Evolutionary conservation across 208 protist genomes (phyloP), one percentile per base, ranked within the genome.

Genomic region (Acanthamoeba triangularis): DNA sequence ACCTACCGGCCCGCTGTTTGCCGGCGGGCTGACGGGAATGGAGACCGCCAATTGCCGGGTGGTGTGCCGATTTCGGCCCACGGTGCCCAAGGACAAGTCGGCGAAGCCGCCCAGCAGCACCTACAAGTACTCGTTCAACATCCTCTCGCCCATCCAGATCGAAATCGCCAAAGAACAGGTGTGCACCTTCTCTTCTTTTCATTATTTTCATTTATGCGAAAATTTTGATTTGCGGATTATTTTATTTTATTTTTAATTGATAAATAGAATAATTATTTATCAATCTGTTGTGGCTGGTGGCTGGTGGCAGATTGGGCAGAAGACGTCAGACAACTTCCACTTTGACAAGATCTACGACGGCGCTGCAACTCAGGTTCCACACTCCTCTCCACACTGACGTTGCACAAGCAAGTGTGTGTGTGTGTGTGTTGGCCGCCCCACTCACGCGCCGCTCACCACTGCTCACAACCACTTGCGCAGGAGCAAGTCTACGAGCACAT

Each of bases 111-210:
- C 76, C 76, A 59, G 28, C 47, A 35, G 7, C 76, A 35, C 44
- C 44, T 54, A 54, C 14, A 85, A 85, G 25, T 85, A 85, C 41
- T 49, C 76, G 7, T 85, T 59, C 44, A 35, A 6, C 76, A 85
- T 85, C 76, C 76, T 85, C n/a, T 85, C 76, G 20, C 76, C 76
- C 76, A 85, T 85, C 20, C 76, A 85, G 59, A 56, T 85, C 44
- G 76, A 85, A 85, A 85, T 85, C 35, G 35, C 44, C 76, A 85
- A 85, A 85, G 76, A 85, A 85, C 35, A 47, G 76, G 76, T 85
- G 37, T n/a, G 67, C 49, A 54, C 49, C 49, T 20, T 54, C 14
- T 54, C 49, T 6, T 28, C 65, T 72, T 35, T 37, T 35, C 20
- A 28, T 69, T 28, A 82, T 1, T 4, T 85, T 85, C 54, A n/a